Base-by-base conservation (phyloP, 352 stramenopile genomes). In the Phytophthora citrophthora region DNA sequence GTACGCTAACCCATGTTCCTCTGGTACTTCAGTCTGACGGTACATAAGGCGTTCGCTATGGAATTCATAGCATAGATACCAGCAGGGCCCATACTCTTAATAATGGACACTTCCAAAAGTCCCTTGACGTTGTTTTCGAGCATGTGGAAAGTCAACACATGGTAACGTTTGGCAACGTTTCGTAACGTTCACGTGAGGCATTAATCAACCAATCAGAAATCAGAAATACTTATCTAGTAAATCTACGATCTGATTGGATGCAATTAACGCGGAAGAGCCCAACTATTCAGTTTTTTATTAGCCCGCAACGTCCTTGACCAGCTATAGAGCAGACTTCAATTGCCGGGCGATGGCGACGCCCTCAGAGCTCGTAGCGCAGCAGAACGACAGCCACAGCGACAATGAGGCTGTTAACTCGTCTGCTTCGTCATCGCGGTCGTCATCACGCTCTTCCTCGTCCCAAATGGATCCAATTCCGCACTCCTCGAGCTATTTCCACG, bases 401-500 rank as follows among this genome's bases (percentile, higher is more conserved):
- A 59, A 39, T 24, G 46, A 51, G 29, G 36, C 34, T 41, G 41
- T 18, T 41, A 52, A 56, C 29, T 44, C 32, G 4, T 62, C 47
- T 31, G 61, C 20, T 20, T 26, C 43, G 20, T 52, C 52, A 7
- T 61, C 44, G 10, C 47, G 48, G 12, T 26, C 51, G 8, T 62
- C 49, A 1, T 68, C 64, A 1, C 32, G 41, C 8, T 45, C 50
- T 27, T 56, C 64, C 10, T 41, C 29, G 13, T 15, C 11, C 5
- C 31, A 40, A 31, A 16, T 24, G 27, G 18, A 16, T 7, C n/a
- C 16, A 15, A 34, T 34, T 34, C 18, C 54, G 20, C 2, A 13
- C 8, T 15, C 10, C 34, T 43, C 53, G n/a, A 54, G 26, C 12
- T 52, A 50, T 26, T 68, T 71, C 40, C 54, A 53, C 8, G 61